These are phyloP conservation scores for Cucurbita maxima DNA, from an alignment of 306 rosid genomes.

Conservation along the genomic window DNA sequence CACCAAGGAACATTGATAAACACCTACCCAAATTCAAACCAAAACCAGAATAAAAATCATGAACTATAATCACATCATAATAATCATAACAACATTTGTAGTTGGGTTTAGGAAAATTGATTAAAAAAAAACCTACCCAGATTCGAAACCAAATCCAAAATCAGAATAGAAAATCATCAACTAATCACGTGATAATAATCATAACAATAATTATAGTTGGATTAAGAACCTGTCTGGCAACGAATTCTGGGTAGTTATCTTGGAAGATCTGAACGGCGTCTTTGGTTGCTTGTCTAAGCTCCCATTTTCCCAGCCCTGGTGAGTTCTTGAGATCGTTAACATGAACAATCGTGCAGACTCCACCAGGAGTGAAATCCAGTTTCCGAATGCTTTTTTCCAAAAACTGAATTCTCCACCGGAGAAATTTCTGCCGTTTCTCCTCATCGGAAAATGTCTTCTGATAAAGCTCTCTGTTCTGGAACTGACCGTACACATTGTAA, in stretches of 20 bases:
- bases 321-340: conserved; percentile 56
- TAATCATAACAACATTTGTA: neutral
- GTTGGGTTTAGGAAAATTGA: neutral
- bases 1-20: conserved; percentile 81
- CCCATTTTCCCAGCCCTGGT: conserved; percentile 56
- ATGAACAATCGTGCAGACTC: conserved; percentile 44
- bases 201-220: neutral
- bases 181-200: neutral
- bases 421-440: conserved; percentile 37
- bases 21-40: conserved; percentile 20
- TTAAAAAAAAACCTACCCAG: neutral
- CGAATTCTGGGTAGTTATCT: conserved; percentile 65
- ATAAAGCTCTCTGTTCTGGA: conserved; percentile 39
- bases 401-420: conserved; percentile 52
- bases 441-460: conserved; percentile 48
- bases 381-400: conserved; percentile 50
- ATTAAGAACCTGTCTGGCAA: conserved; percentile 49
- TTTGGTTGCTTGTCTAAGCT: conserved; percentile 56
- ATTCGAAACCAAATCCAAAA: neutral
- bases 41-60: neutral
- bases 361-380: conserved; percentile 48
- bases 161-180: neutral
- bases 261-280: conserved; percentile 57
- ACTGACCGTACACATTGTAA: conserved; percentile 47
- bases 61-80: neutral